A percentile compares a stretch with the other conserved stretches of the same genome.
phyloP scores from a whole-genome alignment of 1,284 basidiomycete genomes.

The Cutaneotrichosporon arboriforme region DNA sequence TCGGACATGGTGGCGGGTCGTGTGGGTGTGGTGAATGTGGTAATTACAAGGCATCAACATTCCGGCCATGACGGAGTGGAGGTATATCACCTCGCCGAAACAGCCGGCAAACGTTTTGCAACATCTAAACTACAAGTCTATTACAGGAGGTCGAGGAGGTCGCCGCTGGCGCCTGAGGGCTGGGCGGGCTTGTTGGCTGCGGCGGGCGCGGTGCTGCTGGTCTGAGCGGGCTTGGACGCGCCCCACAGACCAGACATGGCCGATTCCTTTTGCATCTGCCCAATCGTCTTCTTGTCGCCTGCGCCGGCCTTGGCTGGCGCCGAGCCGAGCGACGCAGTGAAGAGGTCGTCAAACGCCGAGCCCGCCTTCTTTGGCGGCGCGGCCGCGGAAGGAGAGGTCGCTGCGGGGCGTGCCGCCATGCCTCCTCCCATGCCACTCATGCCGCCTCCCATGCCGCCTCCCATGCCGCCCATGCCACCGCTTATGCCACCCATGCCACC shows the following conservation, averaged over 20 bases:
- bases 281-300: constrained; percentile 62
- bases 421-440: constrained; percentile 4
- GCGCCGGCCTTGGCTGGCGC: constrained; percentile 29
- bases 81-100: too few relatives aligned
- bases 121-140: background rate
- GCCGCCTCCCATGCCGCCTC: constrained; percentile 16
- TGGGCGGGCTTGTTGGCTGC: background rate
- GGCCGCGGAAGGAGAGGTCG: constrained; percentile 6
- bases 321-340: constrained; percentile 66
- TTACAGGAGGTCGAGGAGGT: constrained; percentile 5
- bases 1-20: constrained; percentile 33
- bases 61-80: too few relatives aligned
- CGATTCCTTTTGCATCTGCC: constrained; percentile 81
- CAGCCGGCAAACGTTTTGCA: too few relatives aligned
- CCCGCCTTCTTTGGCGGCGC: constrained; percentile 11
- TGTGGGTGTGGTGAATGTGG: background rate
- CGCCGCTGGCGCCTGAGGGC: background rate
- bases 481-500: background rate
- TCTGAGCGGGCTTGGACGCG: constrained; percentile 1
- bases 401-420: constrained; percentile 7
- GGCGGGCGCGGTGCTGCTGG: background rate
- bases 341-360: constrained; percentile 75
- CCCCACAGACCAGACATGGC: constrained; percentile 69
- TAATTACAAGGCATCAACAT: background rate
- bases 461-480: constrained; percentile 1